A percentile compares a stretch with the other conserved stretches of the same genome.
Conservation (phyloP, 768 basidiomycete species). For the Dentipellis fragilis region DNA sequence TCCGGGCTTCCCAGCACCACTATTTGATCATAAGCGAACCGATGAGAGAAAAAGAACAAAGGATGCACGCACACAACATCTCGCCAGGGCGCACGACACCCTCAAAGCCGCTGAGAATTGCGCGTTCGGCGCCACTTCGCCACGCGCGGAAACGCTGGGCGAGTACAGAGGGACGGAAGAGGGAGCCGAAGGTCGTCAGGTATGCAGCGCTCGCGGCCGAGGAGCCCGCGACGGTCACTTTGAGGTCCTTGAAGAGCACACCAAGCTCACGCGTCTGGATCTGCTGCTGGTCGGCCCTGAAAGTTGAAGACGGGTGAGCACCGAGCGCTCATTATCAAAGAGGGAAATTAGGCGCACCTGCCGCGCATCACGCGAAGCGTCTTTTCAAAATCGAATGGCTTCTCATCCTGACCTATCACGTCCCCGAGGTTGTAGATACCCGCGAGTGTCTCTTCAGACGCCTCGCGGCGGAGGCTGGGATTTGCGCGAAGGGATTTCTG, state of each 20-base stretch:
- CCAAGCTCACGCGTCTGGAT: conserved; percentile 48
- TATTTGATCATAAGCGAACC: conserved; percentile 16
- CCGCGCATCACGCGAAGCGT: conserved; percentile 15
- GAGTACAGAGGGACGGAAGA: conserved; percentile 42
- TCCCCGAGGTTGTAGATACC: not conserved
- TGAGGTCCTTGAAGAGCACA: conserved; percentile 47
- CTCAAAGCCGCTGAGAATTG: conserved; percentile 42
- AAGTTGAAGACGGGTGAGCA: too few relatives aligned
- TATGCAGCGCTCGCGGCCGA: conserved; percentile 30
- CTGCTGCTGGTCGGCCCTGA: conserved; percentile 36
- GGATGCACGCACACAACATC: conserved; percentile 49
- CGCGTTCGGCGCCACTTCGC: conserved; percentile 52
- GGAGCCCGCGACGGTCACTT: conserved; percentile 49
- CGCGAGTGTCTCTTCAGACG: not conserved
- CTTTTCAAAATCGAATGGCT: conserved; percentile 22
- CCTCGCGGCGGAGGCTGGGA: not conserved
- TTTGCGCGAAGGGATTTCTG: not conserved
- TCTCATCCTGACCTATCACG: conserved; percentile 6
- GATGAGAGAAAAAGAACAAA: not conserved
- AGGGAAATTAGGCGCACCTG: conserved; percentile 8
- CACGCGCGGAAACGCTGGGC: conserved; percentile 31
- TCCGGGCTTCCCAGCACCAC: conserved; percentile 83
- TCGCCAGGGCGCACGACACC: conserved; percentile 56
- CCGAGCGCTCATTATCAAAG: too few relatives aligned
- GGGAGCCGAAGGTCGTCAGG: conserved; percentile 50